A percentile compares a stretch with the other conserved stretches of the same genome.
Conservation (phyloP, 257 asterid species). For the Penstemon barbatus region DNA sequence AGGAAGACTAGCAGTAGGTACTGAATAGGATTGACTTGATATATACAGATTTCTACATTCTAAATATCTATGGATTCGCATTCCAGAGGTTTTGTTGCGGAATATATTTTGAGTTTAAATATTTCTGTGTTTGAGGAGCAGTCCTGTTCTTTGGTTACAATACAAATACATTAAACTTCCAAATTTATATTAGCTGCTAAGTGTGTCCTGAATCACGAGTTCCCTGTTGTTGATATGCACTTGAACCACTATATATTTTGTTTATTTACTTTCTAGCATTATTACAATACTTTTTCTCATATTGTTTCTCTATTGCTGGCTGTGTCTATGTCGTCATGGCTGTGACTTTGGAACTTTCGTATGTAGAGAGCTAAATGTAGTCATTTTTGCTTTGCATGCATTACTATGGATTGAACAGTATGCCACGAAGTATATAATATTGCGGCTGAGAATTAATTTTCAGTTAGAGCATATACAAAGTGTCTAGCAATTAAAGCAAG, state of each 20-base stretch:
- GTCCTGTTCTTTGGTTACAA: too few species aligned
- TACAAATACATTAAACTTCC: too few species aligned
- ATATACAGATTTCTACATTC: too few species aligned
- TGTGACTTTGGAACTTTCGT: background rate
- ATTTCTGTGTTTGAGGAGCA: too few species aligned
- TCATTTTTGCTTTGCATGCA: background rate
- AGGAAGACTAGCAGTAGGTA: too few species aligned
- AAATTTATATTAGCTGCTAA: too few species aligned
- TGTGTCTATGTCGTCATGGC: background rate
- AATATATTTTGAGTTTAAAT: too few species aligned
- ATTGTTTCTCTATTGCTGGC: conserved; percentile 16
- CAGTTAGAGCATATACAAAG: conserved; percentile 15
- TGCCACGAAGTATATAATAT: background rate
- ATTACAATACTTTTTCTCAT: background rate
- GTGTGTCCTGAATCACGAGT: too few species aligned
- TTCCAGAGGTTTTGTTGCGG: too few species aligned
- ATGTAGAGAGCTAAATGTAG: background rate
- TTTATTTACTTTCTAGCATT: background rate
- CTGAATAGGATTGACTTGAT: too few species aligned
- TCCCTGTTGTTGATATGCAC: background rate
- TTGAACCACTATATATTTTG: background rate
- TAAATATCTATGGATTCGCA: too few species aligned
- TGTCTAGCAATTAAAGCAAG: background rate
- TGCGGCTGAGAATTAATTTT: background rate
- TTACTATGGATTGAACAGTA: conserved; percentile 4